Evolutionary conservation across 108 stramenopile species (phyloP), one percentile per base, ranked within the genome.

Genomic region (Parietichytrium sp.): DNA sequence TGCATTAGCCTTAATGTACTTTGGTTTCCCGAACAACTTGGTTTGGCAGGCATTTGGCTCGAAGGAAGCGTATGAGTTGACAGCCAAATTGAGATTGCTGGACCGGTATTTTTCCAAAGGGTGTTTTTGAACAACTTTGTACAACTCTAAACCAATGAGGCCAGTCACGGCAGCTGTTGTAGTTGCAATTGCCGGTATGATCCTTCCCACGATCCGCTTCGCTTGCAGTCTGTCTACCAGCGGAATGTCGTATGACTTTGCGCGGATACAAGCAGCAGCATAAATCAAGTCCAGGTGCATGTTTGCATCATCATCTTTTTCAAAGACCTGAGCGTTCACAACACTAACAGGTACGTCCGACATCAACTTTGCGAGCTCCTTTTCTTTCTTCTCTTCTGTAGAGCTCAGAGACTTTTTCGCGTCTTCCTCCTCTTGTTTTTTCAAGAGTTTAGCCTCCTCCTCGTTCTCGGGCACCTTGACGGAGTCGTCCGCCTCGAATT

Each of bases 401-500:
- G 61, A 72, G 13, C 38, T 42, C 33, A 42, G 45, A 25, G 61
- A 33, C 42, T 79, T 82, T 16, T 85, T 79, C 33, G 72, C 85
- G 23, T 83, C 85, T 36, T 89, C 87, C 83, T 93, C 61, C 20
- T 72, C 88, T 31, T 90, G 92, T 88, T 97, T 94, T 45, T 91
- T 93, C 79, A 86, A 49, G 27, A 83, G 79, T 50, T 87, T 86
- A 3, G 86, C 88, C 79, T 89, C 89, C 23, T 86, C 87, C 23
- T 98, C 98, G 42, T 72, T 72, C 20, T 72, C 61, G 10, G 61
- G 61, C 1, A 72, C 61, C 10, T n/a, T 42, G 42, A 72, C 61
- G 13, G 61, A 72, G 20, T 72, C 20, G 25, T 72, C 61, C 29
- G 61, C 61, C 20, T 72, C 38, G 20, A 45, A 72, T 6, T 16